phyloP scores from a whole-genome alignment of 306 rosid genomes.

The Prunus campanulata region DNA sequence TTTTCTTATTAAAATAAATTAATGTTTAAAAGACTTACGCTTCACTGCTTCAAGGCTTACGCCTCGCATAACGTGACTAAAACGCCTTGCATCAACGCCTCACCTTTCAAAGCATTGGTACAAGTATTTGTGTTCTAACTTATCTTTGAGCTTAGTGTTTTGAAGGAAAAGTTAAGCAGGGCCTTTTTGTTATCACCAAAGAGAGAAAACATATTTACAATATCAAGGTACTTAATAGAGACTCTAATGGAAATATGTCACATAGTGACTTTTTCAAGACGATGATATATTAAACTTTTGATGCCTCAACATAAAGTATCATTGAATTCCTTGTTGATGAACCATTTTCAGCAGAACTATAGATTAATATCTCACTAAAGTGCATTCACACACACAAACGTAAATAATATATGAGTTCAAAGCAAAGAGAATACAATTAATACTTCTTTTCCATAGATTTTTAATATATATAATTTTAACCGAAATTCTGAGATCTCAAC shows the following conservation, averaged over 20 bases:
- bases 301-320: not conserved
- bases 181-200: not conserved
- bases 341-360: not conserved
- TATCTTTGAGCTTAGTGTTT: too few species aligned
- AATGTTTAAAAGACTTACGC: too few species aligned
- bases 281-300: not conserved
- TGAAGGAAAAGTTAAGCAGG: not conserved
- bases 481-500: not conserved
- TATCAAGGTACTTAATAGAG: not conserved
- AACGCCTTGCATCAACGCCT: too few species aligned
- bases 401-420: not conserved
- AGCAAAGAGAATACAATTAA: not conserved
- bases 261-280: not conserved
- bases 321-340: not conserved
- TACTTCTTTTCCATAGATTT: not conserved
- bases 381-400: not conserved
- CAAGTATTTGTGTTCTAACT: not conserved
- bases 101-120: not conserved
- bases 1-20: too few species aligned
- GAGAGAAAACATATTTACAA: not conserved
- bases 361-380: not conserved
- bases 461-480: not conserved
- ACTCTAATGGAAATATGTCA: not conserved
- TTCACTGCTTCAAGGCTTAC: too few species aligned
- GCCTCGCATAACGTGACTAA: too few species aligned